These are phyloP conservation scores for Petunia hybrid DNA, from an alignment of 305 asterid species.

Conservation along the genomic window DNA sequence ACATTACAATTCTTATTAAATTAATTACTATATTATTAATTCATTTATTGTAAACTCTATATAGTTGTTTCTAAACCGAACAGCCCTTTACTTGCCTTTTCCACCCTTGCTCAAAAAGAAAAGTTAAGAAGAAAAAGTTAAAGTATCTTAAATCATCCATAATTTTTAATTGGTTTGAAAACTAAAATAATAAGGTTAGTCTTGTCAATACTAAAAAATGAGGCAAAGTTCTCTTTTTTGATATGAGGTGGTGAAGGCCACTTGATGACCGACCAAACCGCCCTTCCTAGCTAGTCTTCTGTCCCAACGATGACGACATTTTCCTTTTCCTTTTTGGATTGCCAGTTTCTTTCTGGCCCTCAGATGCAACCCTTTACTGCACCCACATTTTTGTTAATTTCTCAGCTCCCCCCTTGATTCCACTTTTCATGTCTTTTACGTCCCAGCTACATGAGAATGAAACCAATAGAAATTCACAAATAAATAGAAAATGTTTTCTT, in stretches of 20 bases:
- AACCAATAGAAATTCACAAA: not conserved
- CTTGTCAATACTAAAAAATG: slow-evolving; percentile 34
- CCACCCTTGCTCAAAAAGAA: not conserved
- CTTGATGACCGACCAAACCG: slow-evolving; percentile 74
- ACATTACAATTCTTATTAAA: too few relatives aligned
- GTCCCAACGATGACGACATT: slow-evolving; percentile 42
- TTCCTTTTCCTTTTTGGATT: slow-evolving; percentile 23
- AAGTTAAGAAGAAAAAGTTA: slow-evolving; percentile 8
- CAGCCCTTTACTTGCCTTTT: too few relatives aligned
- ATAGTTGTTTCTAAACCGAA: too few relatives aligned
- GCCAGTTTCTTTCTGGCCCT: not conserved
- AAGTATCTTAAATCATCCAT: not conserved
- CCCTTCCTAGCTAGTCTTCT: slow-evolving; percentile 44
- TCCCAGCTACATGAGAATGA: not conserved
- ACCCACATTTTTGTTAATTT: slow-evolving; percentile 11
- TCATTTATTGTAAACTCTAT: too few relatives aligned
- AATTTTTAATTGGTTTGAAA: not conserved
- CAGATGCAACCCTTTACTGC: not conserved
- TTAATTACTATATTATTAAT: too few relatives aligned
- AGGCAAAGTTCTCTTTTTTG: not conserved
- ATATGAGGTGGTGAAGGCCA: slow-evolving; percentile 53
- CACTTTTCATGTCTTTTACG: not conserved
- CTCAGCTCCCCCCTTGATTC: not conserved
- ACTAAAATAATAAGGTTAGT: slow-evolving; percentile 31
- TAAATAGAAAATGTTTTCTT: too few relatives aligned